Conservation (phyloP, 108 stramenopile species). For the Cyclostephanos invisitatus region DNA sequence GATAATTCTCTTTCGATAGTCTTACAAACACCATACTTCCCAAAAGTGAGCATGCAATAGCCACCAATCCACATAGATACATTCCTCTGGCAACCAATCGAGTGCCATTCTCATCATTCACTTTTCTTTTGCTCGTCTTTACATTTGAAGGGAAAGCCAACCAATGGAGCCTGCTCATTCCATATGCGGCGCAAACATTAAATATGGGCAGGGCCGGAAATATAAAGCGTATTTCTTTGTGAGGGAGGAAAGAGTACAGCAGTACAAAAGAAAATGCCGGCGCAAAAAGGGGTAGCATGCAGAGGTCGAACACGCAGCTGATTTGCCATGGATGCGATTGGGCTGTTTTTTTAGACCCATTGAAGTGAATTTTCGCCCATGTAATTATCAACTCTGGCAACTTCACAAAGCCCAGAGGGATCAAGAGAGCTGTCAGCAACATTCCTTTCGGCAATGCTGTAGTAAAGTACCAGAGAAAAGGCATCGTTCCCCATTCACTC, state of each 20-base stretch:
- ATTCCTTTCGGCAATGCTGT: conserved; percentile 85
- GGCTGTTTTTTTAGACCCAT: neutral
- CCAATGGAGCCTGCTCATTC: conserved; percentile 55
- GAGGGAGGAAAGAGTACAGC: conserved; percentile 87
- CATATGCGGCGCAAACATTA: conserved; percentile 81
- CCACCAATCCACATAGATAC: conserved; percentile 40
- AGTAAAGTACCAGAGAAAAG: conserved; percentile 93
- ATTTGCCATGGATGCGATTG: neutral
- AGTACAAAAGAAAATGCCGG: conserved; percentile 75
- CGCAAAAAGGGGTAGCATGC: conserved; percentile 53
- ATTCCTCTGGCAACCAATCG: conserved; percentile 37
- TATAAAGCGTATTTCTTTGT: conserved; percentile 96
- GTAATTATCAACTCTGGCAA: conserved; percentile 49
- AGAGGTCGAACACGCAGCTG: conserved; percentile 44
- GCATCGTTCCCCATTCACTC: conserved; percentile 91
- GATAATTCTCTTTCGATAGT: conserved; percentile 79
- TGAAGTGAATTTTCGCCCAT: conserved; percentile 13
- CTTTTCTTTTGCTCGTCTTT: conserved; percentile 21
- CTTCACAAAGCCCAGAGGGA: conserved; percentile 69
- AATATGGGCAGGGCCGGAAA: conserved; percentile 90
- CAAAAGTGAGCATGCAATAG: conserved; percentile 49
- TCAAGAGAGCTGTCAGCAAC: conserved; percentile 67
- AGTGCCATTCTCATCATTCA: conserved; percentile 4
- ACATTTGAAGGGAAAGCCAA: conserved; percentile 50
- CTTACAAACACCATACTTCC: conserved; percentile 70